Base-by-base conservation (phyloP, 2,329 filamentous ascomycete species). In the Fusarium sp. region DNA sequence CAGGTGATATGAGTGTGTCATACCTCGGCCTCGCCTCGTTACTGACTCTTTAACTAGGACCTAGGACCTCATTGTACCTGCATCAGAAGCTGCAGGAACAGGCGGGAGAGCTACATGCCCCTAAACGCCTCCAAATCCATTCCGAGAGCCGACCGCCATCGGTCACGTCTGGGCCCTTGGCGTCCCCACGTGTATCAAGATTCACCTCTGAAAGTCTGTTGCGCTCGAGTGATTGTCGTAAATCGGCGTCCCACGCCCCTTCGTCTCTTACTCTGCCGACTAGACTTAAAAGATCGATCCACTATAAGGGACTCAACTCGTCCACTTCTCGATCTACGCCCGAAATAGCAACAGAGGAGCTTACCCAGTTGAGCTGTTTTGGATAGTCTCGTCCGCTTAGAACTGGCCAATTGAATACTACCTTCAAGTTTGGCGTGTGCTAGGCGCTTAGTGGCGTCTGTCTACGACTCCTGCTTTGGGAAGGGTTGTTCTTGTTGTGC, bases 391-490 rank as follows among this genome's bases (percentile, higher is more conserved):
- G 28, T 41, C 56, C 45, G 39, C 45, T 44, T 38, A 22, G 36
- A 62, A 49, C 38, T 56, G 56, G 52, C 52, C 26, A 35, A 26
- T 39, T 31, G 39, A 61, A 61, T 26, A 44, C 45, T 24, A 52
- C 42, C 20, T 38, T 52, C 58, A 15, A 56, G 41, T 45, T 60
- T 48, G 51, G 58, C 47, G 31, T 61, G 45, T 31, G 47, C 67
- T 62, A 35, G 69, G 45, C 61, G 31, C 51, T 61, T 22, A n/a
- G 73, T 75, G 73, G 72, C 72, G 73, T 73, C 55, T 75, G 36
- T 60, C 72, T 75, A 63, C 51, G 58, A 51, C 35, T 58, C 66
- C 47, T 28, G 61, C 42, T 66, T 69, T 66, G 49, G 55, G 42
- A 45, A 67, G 47, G 52, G 24, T 28, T 56, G 38, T 47, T 55